phyloP scores from a whole-genome alignment of 1,284 basidiomycete genomes.

The Anthracocystis walkeri region DNA sequence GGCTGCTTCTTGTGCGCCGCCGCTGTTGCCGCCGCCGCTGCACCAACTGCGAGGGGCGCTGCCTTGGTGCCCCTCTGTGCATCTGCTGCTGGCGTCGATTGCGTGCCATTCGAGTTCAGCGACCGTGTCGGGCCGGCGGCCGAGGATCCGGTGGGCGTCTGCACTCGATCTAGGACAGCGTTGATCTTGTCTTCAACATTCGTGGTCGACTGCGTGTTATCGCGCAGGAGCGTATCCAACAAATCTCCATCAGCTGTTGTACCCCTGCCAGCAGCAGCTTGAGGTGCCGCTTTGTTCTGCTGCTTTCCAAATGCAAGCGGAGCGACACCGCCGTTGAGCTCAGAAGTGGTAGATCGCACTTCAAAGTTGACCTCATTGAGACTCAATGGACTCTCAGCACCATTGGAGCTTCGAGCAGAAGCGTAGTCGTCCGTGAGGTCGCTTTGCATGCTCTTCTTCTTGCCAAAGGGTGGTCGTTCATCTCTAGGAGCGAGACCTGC shows the following conservation, averaged over 20 bases:
- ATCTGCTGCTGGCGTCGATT: constrained; percentile 4
- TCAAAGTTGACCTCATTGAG: constrained; percentile 49
- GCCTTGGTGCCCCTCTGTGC: not conserved
- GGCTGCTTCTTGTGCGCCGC: constrained; percentile 43
- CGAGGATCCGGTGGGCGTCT: constrained; percentile 18
- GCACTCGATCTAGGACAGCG: constrained; percentile 50
- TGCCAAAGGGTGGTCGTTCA: constrained; percentile 27
- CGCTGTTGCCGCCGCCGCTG: constrained; percentile 9
- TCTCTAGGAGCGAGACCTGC: constrained; percentile 13
- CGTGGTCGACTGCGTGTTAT: constrained; percentile 10
- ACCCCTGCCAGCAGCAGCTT: not conserved
- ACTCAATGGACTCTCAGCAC: constrained; percentile 47
- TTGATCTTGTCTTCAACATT: constrained; percentile 57
- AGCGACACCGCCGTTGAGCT: constrained; percentile 13
- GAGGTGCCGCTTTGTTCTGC: not conserved
- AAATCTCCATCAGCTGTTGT: constrained; percentile 33
- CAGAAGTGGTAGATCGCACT: constrained; percentile 12
- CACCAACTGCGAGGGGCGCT: constrained; percentile 5
- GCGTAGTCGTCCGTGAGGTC: constrained; percentile 51
- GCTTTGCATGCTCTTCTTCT: constrained; percentile 48
- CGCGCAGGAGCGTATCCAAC: constrained; percentile 45
- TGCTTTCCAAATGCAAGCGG: constrained; percentile 24
- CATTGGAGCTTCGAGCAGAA: constrained; percentile 37
- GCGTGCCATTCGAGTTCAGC: constrained; percentile 2
- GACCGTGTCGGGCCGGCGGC: not conserved